Base-by-base conservation (phyloP, 2,329 filamentous ascomycete genomes). In the Alternaria incomplexa region DNA sequence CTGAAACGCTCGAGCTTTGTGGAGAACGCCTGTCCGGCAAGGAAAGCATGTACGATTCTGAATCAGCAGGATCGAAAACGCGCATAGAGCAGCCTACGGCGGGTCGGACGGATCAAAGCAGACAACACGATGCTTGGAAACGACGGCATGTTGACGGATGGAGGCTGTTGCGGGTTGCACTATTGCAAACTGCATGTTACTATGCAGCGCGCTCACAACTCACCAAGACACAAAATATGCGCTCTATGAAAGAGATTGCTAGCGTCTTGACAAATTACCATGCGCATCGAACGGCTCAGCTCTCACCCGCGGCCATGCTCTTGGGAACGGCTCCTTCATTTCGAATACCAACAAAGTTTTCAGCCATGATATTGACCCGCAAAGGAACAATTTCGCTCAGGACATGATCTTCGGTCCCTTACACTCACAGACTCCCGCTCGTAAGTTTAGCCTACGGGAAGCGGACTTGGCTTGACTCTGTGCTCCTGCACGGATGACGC, bases 361-460 rank as follows among this genome's bases (percentile, higher is more conserved):
- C 55, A n/a, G 56, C 45, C 45, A 53, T 64, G 61, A 70, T 71
- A 71, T 63, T 40, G 54, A 32, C 40, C 28, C 48, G 58, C 20
- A 30, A 58, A 45, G 43, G 55, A 45, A 47, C 56, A 69, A 70
- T 72, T 69, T 76, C 65, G 65, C 70, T 69, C 65, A 52, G 48
- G 66, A 71, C 64, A 66, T 70, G 74, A 77, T 77, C 72, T 70
- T 63, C 75, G 60, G 65, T 58, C 56, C 63, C 58, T 66, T 69
- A 65, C 55, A 64, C 68, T 67, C 75, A 77, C 75, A 76, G 75
- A 75, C 71, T 77, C 73, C 75, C 75, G 74, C 67, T 70, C 65
- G 64, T 71, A 69, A 67, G 61, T 76, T 75, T 75, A 74, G 72
- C 66, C 77, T 73, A 60, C 72, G 73, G 77, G 74, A 76, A 71